Base-by-base conservation (phyloP, 2,329 filamentous ascomycete genomes). In the Colletotrichum sp. region DNA sequence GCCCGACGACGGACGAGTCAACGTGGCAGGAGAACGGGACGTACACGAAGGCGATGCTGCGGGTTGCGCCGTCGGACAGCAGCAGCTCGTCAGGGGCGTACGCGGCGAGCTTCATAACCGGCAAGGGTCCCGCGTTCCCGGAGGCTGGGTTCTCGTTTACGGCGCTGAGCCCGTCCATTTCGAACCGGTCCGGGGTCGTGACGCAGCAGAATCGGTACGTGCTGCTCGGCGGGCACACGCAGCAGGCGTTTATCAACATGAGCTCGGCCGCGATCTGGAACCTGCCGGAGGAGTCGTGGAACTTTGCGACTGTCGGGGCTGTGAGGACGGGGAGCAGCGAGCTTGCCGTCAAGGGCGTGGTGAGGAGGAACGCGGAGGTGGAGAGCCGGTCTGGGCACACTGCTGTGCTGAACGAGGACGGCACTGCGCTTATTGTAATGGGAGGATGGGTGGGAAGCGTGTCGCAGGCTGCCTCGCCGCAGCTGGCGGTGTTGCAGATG, bases 371-470 rank as follows among this genome's bases (percentile, higher is more conserved):
- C 10, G 16, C 67, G 2, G 74, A 80, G 2, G 88, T 98, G 8
- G 94, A 98, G 78, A 95, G 95, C 48, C 89, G 97, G 71, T 98
- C 96, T 6, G 97, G 97, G 0, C 97, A 99, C 82, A 96, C 95
- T 0, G 93, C 96, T 1, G 91, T 98, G 2, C 86, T 98, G 6
- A 95, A 92, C 32, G 90, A 94, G 68, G 95, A 98, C 81, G 96
- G 96, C 0, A 91, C 87, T 30, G 92, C 90, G n/a, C 87, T 99
- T 10, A 87, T 98, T 55, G 86, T 99, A 2, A 89, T 96, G 75
- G 97, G 97, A 24, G 97, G 97, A 2, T 99, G 97, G 97, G 95
- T 98, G 6, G 96, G 96, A 5, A 93, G 98, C 80, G 88, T 94
- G 0, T 89, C 87, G 10, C 94, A 92, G 36, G 91, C 96, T 2